These are phyloP conservation scores for Fragaria iinumae DNA, from an alignment of 306 rosid genomes.

Conservation along the genomic window DNA sequence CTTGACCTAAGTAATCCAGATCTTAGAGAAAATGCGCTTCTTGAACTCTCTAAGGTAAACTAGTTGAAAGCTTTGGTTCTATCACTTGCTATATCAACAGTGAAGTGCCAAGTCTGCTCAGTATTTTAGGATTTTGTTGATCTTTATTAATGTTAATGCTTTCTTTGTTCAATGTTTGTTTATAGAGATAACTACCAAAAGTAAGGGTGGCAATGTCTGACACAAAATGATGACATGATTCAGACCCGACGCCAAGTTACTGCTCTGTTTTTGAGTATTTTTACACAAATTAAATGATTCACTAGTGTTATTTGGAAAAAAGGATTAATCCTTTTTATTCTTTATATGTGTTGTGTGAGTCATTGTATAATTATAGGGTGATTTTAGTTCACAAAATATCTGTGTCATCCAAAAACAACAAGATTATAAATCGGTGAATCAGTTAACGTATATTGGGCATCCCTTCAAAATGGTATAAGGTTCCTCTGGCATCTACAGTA, in stretches of 20 bases:
- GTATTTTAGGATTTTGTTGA: neutral
- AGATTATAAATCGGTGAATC: neutral
- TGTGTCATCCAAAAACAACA: neutral
- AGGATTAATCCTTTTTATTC: neutral
- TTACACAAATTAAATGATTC: neutral
- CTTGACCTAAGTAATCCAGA: slow-evolving; percentile 62
- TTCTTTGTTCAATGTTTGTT: neutral
- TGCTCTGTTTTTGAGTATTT: neutral
- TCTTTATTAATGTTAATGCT: neutral
- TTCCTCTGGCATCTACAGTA: neutral
- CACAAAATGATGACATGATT: neutral
- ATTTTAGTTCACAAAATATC: neutral
- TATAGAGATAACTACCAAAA: neutral
- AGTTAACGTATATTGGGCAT: neutral
- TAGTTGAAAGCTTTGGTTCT: neutral
- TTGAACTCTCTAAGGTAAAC: slow-evolving; percentile 60
- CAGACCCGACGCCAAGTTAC: neutral
- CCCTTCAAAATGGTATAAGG: neutral
- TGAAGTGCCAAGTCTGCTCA: neutral
- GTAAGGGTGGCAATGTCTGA: neutral
- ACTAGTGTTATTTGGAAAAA: neutral
- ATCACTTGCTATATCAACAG: neutral
- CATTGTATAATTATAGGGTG: neutral
- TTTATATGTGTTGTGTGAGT: neutral
- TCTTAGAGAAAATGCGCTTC: slow-evolving; percentile 57